A percentile compares a stretch with the other conserved stretches of the same genome.
phyloP scores from a whole-genome alignment of 768 basidiomycete species.

The Rhodotorula paludigena region DNA sequence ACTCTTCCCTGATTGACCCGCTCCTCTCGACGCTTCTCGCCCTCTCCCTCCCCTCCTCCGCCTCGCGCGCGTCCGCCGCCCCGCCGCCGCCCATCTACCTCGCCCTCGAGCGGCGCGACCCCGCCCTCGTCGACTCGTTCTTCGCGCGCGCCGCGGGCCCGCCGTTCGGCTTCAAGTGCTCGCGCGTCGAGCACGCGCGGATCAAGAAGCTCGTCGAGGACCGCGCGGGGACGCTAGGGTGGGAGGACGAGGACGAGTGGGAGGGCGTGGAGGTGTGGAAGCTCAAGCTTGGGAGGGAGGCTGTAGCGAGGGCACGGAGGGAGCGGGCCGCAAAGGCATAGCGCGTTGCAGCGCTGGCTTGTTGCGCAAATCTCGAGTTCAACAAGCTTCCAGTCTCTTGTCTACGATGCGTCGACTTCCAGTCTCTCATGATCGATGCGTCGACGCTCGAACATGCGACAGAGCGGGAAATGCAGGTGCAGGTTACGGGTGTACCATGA shows the following conservation, averaged over 20 bases:
- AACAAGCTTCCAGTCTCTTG: no score
- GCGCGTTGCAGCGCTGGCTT: no score
- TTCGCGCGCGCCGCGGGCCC: slow-evolving; percentile 55
- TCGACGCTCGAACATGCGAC: no score
- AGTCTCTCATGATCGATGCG: no score
- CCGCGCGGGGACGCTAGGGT: slow-evolving; percentile 57
- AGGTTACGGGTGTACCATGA: no score
- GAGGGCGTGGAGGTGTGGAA: slow-evolving; percentile 54
- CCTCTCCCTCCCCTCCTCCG: slow-evolving; percentile 57
- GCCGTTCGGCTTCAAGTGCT: slow-evolving; percentile 58
- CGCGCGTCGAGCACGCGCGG: slow-evolving; percentile 59
- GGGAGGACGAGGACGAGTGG: slow-evolving; percentile 63
- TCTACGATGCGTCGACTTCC: no score
- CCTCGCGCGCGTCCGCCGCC: slow-evolving; percentile 24
- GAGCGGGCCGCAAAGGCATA: no score
- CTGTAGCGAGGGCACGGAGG: neutral
- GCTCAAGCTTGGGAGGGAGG: slow-evolving; percentile 43
- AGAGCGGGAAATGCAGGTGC: no score
- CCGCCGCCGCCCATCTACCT: slow-evolving; percentile 56
- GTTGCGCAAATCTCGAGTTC: no score
- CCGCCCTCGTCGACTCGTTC: slow-evolving; percentile 58
- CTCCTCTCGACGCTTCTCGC: slow-evolving; percentile 64
- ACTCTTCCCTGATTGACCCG: slow-evolving; percentile 58
- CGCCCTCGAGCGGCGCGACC: slow-evolving; percentile 73
- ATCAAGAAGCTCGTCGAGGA: slow-evolving; percentile 56